Evolutionary conservation across 2,329 filamentous ascomycete genomes (phyloP).

Genomic region (Calonectria ilicicola): DNA sequence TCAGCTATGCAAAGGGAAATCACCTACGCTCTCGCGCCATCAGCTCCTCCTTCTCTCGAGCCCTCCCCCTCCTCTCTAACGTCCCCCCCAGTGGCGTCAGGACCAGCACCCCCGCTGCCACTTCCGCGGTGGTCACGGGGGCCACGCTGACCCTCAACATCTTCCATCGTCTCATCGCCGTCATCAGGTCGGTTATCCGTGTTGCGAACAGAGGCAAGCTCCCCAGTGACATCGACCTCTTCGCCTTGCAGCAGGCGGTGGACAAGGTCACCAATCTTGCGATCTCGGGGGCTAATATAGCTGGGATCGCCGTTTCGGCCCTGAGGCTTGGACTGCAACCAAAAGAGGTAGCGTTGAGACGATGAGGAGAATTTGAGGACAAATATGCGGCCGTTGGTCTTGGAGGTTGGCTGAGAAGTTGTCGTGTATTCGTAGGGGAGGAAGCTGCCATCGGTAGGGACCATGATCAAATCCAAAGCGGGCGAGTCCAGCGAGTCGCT

Average conservation of each 20-base stretch:
- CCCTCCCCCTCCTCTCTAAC: conserved; percentile 89
- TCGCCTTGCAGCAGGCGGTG: conserved; percentile 88
- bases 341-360: conserved; percentile 92
- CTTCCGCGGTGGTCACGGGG: conserved; percentile 68
- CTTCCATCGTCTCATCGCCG: conserved; percentile 65
- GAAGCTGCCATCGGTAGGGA: conserved; percentile 90
- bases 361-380: conserved; percentile 94
- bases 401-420: conserved; percentile 67
- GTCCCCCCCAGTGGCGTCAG: conserved; percentile 91
- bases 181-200: conserved; percentile 63
- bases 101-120: conserved; percentile 83
- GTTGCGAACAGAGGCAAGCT: conserved; percentile 74
- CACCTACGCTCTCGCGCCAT: conserved; percentile 99
- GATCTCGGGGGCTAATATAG: conserved; percentile 87
- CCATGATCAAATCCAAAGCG: conserved; percentile 92
- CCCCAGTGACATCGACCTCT: conserved; percentile 81
- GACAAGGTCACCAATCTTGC: conserved; percentile 89
- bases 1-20: conserved; percentile 47
- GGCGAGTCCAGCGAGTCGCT: conserved; percentile 76
- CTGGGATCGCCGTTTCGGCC: conserved; percentile 74
- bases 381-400: conserved; percentile 91
- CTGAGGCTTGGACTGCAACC: conserved; percentile 93
- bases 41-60: conserved; percentile 91
- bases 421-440: conserved; percentile 77
- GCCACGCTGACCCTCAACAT: conserved; percentile 75